A percentile compares a stretch with the other conserved stretches of the same genome.
These are phyloP conservation scores for Ballota nigra DNA, from an alignment of 257 asterid species.

Conservation along the genomic window DNA sequence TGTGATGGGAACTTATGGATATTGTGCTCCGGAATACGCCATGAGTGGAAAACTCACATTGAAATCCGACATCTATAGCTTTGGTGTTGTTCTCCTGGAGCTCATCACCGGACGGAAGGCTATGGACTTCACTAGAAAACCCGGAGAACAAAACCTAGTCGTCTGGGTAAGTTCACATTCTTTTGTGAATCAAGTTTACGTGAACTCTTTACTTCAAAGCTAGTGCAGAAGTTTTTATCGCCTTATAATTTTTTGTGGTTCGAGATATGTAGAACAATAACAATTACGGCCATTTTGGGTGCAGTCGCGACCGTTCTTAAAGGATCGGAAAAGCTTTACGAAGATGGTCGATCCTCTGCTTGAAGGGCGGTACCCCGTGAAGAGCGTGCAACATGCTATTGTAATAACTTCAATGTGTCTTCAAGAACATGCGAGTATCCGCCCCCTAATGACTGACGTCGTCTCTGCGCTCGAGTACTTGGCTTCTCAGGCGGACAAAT, in stretches of 20 bases:
- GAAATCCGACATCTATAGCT: constrained; percentile 72
- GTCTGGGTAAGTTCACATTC: constrained; percentile 54
- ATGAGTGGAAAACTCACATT: constrained; percentile 73
- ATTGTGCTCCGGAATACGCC: constrained; percentile 80
- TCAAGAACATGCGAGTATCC: constrained; percentile 56
- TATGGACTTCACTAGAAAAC: constrained; percentile 40
- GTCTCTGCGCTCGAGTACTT: constrained; percentile 61
- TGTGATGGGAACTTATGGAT: constrained; percentile 81
- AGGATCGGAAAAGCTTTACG: constrained; percentile 41
- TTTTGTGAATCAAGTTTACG: no score
- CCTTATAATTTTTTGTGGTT: no score
- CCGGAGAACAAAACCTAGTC: constrained; percentile 66
- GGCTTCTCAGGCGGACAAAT: constrained; percentile 39
- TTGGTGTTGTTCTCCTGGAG: constrained; percentile 75
- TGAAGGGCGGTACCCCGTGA: constrained; percentile 39
- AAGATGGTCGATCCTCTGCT: constrained; percentile 63
- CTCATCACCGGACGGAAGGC: constrained; percentile 69
- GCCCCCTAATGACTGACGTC: constrained; percentile 55
- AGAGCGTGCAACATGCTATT: constrained; percentile 57
- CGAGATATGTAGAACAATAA: no score
- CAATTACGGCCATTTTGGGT: not conserved
- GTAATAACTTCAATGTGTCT: constrained; percentile 70
- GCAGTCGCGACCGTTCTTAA: constrained; percentile 62
- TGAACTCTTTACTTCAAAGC: no score
- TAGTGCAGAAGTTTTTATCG: no score